These are phyloP conservation scores for Leucocoprinus leucothites DNA, from an alignment of 768 basidiomycete species.

Conservation along the genomic window DNA sequence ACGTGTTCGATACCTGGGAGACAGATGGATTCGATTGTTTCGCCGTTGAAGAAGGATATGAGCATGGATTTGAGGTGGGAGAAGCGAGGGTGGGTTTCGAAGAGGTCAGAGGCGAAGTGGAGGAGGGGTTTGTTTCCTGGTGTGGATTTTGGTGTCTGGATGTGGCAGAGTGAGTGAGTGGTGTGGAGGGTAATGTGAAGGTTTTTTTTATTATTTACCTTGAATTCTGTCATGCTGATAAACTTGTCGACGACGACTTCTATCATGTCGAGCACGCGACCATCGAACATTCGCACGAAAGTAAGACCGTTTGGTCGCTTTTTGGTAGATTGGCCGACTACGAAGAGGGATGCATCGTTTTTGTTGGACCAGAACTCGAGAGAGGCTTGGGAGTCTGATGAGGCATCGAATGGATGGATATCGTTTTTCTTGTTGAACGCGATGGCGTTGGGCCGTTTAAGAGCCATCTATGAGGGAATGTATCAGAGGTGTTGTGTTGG, in stretches of 20 bases:
- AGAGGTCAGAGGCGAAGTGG: conserved; percentile 94
- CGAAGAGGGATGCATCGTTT: conserved; percentile 91
- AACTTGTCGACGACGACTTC: conserved; percentile 88
- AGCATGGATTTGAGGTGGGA: conserved; percentile 90
- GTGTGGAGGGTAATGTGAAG: not conserved
- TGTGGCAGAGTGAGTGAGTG: not conserved
- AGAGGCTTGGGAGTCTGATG: conserved; percentile 37
- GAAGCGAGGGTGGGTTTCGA: conserved; percentile 92
- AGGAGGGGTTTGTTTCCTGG: conserved; percentile 89
- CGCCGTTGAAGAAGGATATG: conserved; percentile 87
- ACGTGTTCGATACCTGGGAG: conserved; percentile 85
- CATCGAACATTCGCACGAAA: conserved; percentile 84
- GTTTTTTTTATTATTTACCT: conserved; percentile 48
- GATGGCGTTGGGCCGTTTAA: conserved; percentile 89
- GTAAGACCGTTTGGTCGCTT: conserved; percentile 89
- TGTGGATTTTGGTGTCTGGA: conserved; percentile 82
- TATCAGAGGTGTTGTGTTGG: not conserved
- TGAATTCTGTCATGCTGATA: conserved; percentile 76
- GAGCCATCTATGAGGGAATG: conserved; percentile 70
- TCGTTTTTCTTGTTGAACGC: conserved; percentile 93
- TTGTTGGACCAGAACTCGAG: conserved; percentile 92
- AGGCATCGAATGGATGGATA: conserved; percentile 87
- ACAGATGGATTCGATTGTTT: conserved; percentile 79
- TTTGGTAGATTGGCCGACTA: conserved; percentile 90
- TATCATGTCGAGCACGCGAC: conserved; percentile 88